Base-by-base conservation (phyloP, 116 monocot genomes). In the Posidonia oceanica region DNA sequence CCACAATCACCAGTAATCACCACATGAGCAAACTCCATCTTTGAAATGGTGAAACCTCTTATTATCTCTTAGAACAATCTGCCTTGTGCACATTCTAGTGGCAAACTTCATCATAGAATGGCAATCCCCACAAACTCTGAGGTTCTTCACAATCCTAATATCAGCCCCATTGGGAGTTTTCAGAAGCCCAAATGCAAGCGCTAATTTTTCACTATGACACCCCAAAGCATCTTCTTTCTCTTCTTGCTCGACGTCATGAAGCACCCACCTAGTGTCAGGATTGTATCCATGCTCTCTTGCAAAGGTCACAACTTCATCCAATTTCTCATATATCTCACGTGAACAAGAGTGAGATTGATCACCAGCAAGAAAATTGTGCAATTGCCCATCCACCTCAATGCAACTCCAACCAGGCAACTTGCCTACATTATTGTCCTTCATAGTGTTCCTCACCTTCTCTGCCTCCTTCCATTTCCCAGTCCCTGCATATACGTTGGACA, bases 401-500 rank as follows among this genome's bases (percentile, higher is more conserved):
- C 75, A 79, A 54, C 85, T 91, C 42, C 81, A 91, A 0, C 92
- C 89, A 2, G 88, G 91, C 59, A 83, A 81, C 54, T 89, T 91
- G 60, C 29, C 81, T 54, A 89, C 83, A 0, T 86, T 80, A 36
- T 75, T 85, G 10, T 78, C 69, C 75, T 80, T 84, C 91, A 89
- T 91, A 77, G 66, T 36, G 64, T 79, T 71, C 17, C 95, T 68
- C 8, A 88, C 78, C 10, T 61, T 61, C 58, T 69, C 71, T 8
- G 82, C 86, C 37, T 79, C 83, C 41, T 71, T 74, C 88, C 91
- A 95, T 29, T 81, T 81, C 68, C 80, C 66, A 4, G 72, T 78
- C 23, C 79, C 87, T 2, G 91, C 86, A 66, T 96, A 96, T 7
- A 91, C 81, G 57, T 96, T 96, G 1, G 91, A 86, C 36, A 96